phyloP scores from a whole-genome alignment of 495 filamentous ascomycete genomes.

The Parachaetomium inaequale region DNA sequence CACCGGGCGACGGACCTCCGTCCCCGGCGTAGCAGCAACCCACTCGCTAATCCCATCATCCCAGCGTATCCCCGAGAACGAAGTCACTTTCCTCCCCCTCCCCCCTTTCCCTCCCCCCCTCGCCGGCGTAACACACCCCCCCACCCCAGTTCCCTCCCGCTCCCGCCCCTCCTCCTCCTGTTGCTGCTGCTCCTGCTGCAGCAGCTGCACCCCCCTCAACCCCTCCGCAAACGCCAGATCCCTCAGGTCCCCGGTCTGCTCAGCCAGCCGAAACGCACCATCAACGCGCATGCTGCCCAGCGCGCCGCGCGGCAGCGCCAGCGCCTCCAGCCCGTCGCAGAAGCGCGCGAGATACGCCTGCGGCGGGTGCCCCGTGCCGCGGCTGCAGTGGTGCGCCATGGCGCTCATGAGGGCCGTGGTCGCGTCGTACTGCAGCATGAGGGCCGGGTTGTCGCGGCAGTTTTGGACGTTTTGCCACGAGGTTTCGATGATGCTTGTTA shows the following conservation, averaged over 20 bases:
- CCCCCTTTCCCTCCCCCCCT: background rate
- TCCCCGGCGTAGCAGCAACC: constrained; percentile 34
- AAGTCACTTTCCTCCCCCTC: background rate
- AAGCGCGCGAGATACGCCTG: constrained; percentile 23
- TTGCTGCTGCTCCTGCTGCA: background rate
- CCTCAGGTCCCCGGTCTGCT: constrained; percentile 40
- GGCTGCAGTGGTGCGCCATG: constrained; percentile 26
- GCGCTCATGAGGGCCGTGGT: constrained; percentile 25
- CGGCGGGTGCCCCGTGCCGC: constrained; percentile 15
- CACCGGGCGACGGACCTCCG: background rate
- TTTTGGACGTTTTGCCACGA: constrained; percentile 21
- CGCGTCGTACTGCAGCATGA: constrained; percentile 27
- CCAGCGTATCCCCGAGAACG: constrained; percentile 44
- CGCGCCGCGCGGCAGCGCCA: constrained; percentile 21
- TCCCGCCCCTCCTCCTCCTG: background rate
- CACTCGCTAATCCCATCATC: constrained; percentile 56
- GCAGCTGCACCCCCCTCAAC: constrained; percentile 26
- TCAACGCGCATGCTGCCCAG: constrained; percentile 27
- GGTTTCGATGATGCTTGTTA: constrained; percentile 8
- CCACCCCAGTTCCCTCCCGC: background rate
- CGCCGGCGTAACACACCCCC: background rate
- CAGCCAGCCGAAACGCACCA: constrained; percentile 40
- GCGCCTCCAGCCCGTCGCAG: constrained; percentile 27
- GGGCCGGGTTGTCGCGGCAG: constrained; percentile 6
- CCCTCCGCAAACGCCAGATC: constrained; percentile 45